A percentile compares a stretch with the other conserved stretches of the same genome.
These are phyloP conservation scores for Paecilomyces sp. DNA, from an alignment of 2,329 filamentous ascomycete genomes.

Conservation along the genomic window DNA sequence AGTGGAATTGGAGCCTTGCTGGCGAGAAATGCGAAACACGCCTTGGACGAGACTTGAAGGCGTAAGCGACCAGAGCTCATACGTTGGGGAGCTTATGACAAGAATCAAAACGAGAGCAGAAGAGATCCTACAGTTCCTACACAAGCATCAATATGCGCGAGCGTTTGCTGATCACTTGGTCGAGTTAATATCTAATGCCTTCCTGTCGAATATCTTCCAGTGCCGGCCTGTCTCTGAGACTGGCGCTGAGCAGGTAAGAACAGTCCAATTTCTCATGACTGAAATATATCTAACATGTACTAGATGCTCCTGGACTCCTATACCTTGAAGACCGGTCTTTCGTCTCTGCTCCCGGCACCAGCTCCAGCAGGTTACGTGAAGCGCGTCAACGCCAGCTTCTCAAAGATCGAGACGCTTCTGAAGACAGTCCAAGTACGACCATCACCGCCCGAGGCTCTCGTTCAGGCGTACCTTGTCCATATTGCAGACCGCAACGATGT, in stretches of 20 bases:
- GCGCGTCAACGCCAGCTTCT: constrained; percentile 76
- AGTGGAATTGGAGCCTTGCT: constrained; percentile 71
- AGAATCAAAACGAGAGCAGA: constrained; percentile 64
- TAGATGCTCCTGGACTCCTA: constrained; percentile 96
- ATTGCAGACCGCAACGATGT: constrained; percentile 87
- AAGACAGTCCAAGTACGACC: constrained; percentile 94
- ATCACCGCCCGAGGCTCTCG: constrained; percentile 83
- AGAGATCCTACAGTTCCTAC: constrained; percentile 69
- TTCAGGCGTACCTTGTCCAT: constrained; percentile 96
- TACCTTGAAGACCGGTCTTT: constrained; percentile 44
- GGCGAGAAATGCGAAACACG: constrained; percentile 96
- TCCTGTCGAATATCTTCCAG: constrained; percentile 76
- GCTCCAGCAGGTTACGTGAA: constrained; percentile 65
- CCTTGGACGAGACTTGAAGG: constrained; percentile 91
- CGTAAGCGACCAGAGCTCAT: constrained; percentile 88
- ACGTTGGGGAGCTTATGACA: constrained; percentile 73
- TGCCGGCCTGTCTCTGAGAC: constrained; percentile 89
- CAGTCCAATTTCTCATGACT: not conserved
- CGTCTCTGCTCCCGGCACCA: constrained; percentile 50
- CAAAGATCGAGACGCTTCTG: constrained; percentile 81
- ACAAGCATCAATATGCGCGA: constrained; percentile 88
- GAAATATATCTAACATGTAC: constrained; percentile 1
- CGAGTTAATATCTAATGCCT: constrained; percentile 72
- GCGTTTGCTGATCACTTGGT: constrained; percentile 96
- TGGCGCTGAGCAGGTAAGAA: constrained; percentile 74